A percentile compares a stretch with the other conserved stretches of the same genome.
Conservation (phyloP, 495 filamentous ascomycete genomes). For the Evernia prunastri region DNA sequence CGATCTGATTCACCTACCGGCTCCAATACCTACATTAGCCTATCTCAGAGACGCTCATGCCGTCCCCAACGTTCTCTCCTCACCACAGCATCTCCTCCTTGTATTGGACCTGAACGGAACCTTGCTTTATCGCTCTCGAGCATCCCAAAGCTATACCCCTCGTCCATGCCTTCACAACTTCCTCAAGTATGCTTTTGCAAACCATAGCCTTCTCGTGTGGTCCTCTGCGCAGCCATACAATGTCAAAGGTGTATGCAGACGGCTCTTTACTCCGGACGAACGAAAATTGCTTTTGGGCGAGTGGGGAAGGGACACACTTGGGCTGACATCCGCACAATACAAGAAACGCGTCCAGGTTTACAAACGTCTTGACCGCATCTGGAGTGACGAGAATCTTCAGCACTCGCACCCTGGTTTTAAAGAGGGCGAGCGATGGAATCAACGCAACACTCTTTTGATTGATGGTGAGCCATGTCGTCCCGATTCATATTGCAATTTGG, state of each 20-base stretch:
- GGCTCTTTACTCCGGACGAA: constrained; percentile 44
- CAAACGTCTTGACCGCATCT: constrained; percentile 70
- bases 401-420: constrained; percentile 40
- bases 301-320: constrained; percentile 79
- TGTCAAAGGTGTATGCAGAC: constrained; percentile 53
- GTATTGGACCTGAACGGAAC: constrained; percentile 94
- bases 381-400: constrained; percentile 52
- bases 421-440: constrained; percentile 50
- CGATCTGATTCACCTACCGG: constrained; percentile 21
- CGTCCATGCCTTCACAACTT: constrained; percentile 61
- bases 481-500: no score
- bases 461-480: no score
- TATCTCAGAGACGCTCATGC: constrained; percentile 43
- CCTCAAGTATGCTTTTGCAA: constrained; percentile 56
- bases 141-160: constrained; percentile 39
- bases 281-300: constrained; percentile 49
- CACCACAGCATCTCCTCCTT: constrained; percentile 55
- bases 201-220: constrained; percentile 82
- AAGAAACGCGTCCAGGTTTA: constrained; percentile 72
- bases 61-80: constrained; percentile 26
- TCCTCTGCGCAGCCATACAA: constrained; percentile 72
- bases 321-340: constrained; percentile 57
- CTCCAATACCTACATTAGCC: constrained; percentile 35
- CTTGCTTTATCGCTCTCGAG: constrained; percentile 55
- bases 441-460: constrained; percentile 82